A percentile compares a stretch with the other conserved stretches of the same genome.
Conservation (phyloP, 1,284 basidiomycete genomes). For the Ganoderma resinaceum region DNA sequence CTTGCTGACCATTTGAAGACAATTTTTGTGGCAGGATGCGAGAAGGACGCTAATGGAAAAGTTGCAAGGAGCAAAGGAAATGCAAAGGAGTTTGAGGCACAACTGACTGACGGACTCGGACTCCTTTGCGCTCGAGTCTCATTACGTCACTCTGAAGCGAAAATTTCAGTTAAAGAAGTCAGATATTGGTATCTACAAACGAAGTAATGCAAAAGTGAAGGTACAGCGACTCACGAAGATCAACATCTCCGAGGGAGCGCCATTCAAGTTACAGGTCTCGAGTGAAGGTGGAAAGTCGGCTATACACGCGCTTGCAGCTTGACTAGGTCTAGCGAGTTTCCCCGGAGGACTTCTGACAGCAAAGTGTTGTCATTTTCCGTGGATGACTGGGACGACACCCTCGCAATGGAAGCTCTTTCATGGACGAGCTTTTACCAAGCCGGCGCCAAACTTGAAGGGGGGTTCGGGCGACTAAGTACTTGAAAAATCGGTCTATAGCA, state of each 20-base stretch:
- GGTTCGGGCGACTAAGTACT: too few relatives aligned
- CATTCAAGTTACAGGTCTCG: not conserved
- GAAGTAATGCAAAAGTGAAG: not conserved
- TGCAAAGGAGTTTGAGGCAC: too few relatives aligned
- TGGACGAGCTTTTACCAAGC: not conserved
- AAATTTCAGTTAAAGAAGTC: too few relatives aligned
- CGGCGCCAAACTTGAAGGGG: not conserved
- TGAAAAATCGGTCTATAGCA: not conserved
- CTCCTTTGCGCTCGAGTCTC: too few relatives aligned
- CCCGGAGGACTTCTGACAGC: not conserved
- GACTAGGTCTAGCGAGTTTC: not conserved
- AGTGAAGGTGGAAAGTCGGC: not conserved
- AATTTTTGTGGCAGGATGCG: too few relatives aligned
- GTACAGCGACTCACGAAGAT: not conserved
- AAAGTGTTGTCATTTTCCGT: not conserved
- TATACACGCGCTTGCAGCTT: not conserved
- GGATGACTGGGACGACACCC: not conserved
- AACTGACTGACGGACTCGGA: too few relatives aligned
- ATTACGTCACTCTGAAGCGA: too few relatives aligned
- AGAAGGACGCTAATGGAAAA: too few relatives aligned
- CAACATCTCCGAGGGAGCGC: not conserved
- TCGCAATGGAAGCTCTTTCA: not conserved
- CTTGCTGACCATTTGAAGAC: too few relatives aligned
- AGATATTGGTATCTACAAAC: too few relatives aligned
- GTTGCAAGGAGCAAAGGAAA: too few relatives aligned